These are phyloP conservation scores for Candida silvicultrix DNA, from an alignment of 805 yeast genomes.

Conservation along the genomic window DNA sequence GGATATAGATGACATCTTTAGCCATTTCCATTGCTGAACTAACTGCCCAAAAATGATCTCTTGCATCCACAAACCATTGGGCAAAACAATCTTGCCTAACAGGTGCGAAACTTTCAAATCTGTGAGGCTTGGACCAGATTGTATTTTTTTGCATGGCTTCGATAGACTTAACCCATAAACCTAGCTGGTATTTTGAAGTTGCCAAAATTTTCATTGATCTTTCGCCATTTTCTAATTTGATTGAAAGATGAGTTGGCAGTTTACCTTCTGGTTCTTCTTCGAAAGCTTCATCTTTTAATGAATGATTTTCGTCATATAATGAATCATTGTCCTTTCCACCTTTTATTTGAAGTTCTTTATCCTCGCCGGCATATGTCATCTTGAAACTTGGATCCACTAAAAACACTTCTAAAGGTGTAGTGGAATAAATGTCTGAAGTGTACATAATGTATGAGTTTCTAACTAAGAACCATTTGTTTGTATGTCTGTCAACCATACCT, in stretches of 20 bases:
- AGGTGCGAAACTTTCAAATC: constrained; percentile 93
- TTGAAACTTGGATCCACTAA: constrained; percentile 75
- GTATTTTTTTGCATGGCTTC: constrained; percentile 60
- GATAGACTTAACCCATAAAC: constrained; percentile 72
- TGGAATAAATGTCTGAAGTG: constrained; percentile 79
- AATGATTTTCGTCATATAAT: constrained; percentile 24
- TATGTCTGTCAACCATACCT: constrained; percentile 86
- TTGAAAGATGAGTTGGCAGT: constrained; percentile 48
- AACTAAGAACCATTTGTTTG: constrained; percentile 87
- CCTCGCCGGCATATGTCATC: constrained; percentile 39
- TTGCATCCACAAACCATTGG: constrained; percentile 94
- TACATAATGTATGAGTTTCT: constrained; percentile 80
- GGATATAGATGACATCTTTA: constrained; percentile 85
- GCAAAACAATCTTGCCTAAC: constrained; percentile 79
- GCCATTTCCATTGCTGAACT: constrained; percentile 92
- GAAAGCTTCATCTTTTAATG: constrained; percentile 20
- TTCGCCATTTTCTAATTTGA: constrained; percentile 65
- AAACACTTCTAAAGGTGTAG: constrained; percentile 88
- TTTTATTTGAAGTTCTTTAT: constrained; percentile 7
- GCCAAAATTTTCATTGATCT: constrained; percentile 71
- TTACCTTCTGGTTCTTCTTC: constrained; percentile 24
- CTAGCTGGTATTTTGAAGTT: constrained; percentile 55
- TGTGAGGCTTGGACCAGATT: constrained; percentile 63
- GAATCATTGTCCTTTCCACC: constrained; percentile 33
- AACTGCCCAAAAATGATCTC: constrained; percentile 96